A percentile compares a stretch with the other conserved stretches of the same genome.
Conservation (phyloP, 202 grass and related monocot genomes). For the Cymbopogon flexuosus region DNA sequence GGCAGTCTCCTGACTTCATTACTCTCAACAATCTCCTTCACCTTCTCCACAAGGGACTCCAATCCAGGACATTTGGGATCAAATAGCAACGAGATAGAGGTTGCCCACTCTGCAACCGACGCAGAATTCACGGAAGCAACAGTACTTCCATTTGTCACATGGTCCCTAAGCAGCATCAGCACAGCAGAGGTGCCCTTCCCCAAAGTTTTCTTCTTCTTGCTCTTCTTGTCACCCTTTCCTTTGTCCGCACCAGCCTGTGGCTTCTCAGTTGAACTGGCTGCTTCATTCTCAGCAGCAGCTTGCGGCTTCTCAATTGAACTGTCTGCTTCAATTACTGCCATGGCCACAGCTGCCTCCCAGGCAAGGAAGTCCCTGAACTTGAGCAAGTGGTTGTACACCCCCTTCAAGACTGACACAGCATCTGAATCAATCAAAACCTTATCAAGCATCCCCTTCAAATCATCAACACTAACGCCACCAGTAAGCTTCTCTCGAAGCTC, state of each 20-base stretch:
- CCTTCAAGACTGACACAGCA: constrained; percentile 39
- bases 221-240: constrained; percentile 61
- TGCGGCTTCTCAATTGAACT: constrained; percentile 63
- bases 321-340: constrained; percentile 49
- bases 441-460: constrained; percentile 42
- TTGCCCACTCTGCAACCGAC: constrained; percentile 46
- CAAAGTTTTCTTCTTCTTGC: constrained; percentile 86
- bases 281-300: constrained; percentile 33
- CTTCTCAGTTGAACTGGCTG: constrained; percentile 43
- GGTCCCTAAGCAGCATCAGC: constrained; percentile 61
- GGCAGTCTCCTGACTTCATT: constrained; percentile 97
- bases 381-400: constrained; percentile 60
- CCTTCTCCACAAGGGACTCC: constrained; percentile 54
- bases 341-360: constrained; percentile 75
- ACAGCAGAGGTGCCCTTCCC: constrained; percentile 73
- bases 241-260: constrained; percentile 31
- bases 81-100: constrained; percentile 47
- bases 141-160: constrained; percentile 35
- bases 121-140: constrained; percentile 36
- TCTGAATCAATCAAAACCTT: constrained; percentile 44
- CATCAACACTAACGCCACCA: constrained; percentile 17
- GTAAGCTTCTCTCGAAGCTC: constrained; percentile 45
- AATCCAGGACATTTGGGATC: constrained; percentile 61
- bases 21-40: constrained; percentile 94
- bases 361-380: constrained; percentile 74